These are phyloP conservation scores for Dictyostelium brefeldianum DNA, from an alignment of 78 protist species.

Conservation along the genomic window DNA sequence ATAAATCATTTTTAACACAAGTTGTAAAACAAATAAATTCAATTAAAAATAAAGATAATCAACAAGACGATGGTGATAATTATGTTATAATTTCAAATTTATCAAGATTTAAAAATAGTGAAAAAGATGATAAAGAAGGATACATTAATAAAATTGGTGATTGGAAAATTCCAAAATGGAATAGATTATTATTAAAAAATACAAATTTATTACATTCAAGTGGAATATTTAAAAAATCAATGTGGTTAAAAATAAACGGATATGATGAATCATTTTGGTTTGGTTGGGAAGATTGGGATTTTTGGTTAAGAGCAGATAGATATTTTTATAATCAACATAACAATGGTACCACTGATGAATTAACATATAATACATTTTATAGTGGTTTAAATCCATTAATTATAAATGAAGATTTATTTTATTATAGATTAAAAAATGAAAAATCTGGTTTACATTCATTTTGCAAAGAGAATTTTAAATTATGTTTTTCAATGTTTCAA, in stretches of 20 bases:
- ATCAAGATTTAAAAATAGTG: slow-evolving; percentile 13
- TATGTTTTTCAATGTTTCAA: slow-evolving; percentile 75
- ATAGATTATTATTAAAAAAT: neutral
- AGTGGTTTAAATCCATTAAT: slow-evolving; percentile 19
- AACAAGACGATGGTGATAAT: neutral
- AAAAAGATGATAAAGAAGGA: neutral
- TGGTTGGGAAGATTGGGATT: slow-evolving; percentile 86
- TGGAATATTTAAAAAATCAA: slow-evolving; percentile 15
- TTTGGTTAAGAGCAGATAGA: slow-evolving; percentile 58
- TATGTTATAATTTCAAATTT: slow-evolving; percentile 20
- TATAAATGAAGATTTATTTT: slow-evolving; percentile 15
- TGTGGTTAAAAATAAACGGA: slow-evolving; percentile 40
- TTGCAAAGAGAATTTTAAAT: slow-evolving; percentile 43
- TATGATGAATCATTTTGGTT: slow-evolving; percentile 43
- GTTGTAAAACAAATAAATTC: neutral
- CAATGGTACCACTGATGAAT: neutral
- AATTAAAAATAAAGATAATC: neutral
- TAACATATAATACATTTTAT: neutral
- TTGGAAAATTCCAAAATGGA: slow-evolving; percentile 47
- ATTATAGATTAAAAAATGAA: slow-evolving; percentile 46
- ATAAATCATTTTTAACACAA: neutral
- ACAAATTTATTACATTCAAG: slow-evolving; percentile 54
- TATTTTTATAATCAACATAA: neutral
- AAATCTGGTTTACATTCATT: slow-evolving; percentile 63
- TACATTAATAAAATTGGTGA: neutral